Evolutionary conservation across 164 flowering plant genomes (phyloP), one percentile per base, ranked within the genome.

Genomic region (Umbellularia californica): DNA sequence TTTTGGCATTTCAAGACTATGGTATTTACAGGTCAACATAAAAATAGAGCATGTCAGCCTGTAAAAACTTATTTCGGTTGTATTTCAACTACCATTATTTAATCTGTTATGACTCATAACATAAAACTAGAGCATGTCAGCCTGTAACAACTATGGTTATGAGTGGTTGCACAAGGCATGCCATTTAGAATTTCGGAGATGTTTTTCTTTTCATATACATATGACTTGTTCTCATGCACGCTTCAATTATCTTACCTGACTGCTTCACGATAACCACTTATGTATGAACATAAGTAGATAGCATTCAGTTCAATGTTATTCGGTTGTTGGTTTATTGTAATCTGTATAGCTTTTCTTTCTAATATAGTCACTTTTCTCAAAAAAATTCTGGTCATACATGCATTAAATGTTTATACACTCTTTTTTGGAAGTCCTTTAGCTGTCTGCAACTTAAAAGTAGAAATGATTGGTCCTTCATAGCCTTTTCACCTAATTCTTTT

Each of bases 1-100:
- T 69, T 63, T 41, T 62, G 71, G 69, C 66, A 33, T 30, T 58
- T 69, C 22, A 70, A 52, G 12, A 50, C 10, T 50, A 22, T 63
- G 13, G 3, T 22, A 22, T 9, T 11, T 22, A 22, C 28, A 17
- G 27, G 24, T 23, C 22, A 22, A 64, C 28, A 22, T 15, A 15
- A 55, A 55, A 55, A 55, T 55, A 15, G 60, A 20, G 17, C n/a
- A 5, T 55, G 60, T 55, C 20, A 15, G n/a, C 60, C 60, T 55
- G 60, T 55, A 20, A 9, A 41, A 41, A 41, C 47, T 41, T 41
- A 41, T 41, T 41, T 41, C 9, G 11, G 47, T 7, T 41, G 35
- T 41, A 41, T 41, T 41, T 41, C 47, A 41, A 41, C 47, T 5
- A 41, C 10, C 11, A 41, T 41, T 41, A 41, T 41, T 41, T 9